Conservation (phyloP, 257 asterid genomes). For the Paulownia fortunei region DNA sequence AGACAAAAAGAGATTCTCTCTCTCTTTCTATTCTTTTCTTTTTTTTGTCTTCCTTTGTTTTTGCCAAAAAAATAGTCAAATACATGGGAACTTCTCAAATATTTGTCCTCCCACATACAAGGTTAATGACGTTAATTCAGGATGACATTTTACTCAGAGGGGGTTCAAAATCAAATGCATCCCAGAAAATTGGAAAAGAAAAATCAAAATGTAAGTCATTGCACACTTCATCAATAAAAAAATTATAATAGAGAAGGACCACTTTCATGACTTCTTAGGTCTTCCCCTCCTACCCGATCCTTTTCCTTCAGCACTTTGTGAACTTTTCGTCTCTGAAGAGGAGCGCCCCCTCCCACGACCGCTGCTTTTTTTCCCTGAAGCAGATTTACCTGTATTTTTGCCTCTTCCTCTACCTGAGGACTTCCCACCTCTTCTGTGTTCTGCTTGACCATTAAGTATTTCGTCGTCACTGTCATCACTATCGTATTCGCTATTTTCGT, state of each 20-base stretch:
- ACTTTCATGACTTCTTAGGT: conserved; percentile 56
- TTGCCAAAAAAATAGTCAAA: conserved; percentile 24
- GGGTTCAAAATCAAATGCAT: conserved; percentile 38
- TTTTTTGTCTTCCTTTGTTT: background rate
- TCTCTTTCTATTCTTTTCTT: background rate
- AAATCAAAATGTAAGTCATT: background rate
- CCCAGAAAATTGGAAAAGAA: conserved; percentile 28
- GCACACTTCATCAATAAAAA: conserved; percentile 31
- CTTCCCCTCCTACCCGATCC: conserved; percentile 73
- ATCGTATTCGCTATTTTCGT: conserved; percentile 48
- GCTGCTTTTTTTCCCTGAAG: conserved; percentile 47
- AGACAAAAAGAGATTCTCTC: background rate
- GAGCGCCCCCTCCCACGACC: conserved; percentile 77
- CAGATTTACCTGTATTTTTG: conserved; percentile 43
- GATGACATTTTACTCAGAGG: conserved; percentile 33
- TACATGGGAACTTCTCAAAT: conserved; percentile 31
- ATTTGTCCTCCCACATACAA: conserved; percentile 31
- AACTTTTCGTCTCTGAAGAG: conserved; percentile 44
- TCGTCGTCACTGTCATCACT: conserved; percentile 60
- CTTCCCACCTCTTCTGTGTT: conserved; percentile 39
- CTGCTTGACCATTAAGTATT: conserved; percentile 52
- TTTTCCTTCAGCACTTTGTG: conserved; percentile 39
- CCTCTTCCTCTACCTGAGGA: conserved; percentile 61
- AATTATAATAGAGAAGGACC: background rate
- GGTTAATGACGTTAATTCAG: conserved; percentile 14